These are phyloP conservation scores for Aspergillus sp. DNA, from an alignment of 2,329 filamentous ascomycete genomes.

Conservation along the genomic window DNA sequence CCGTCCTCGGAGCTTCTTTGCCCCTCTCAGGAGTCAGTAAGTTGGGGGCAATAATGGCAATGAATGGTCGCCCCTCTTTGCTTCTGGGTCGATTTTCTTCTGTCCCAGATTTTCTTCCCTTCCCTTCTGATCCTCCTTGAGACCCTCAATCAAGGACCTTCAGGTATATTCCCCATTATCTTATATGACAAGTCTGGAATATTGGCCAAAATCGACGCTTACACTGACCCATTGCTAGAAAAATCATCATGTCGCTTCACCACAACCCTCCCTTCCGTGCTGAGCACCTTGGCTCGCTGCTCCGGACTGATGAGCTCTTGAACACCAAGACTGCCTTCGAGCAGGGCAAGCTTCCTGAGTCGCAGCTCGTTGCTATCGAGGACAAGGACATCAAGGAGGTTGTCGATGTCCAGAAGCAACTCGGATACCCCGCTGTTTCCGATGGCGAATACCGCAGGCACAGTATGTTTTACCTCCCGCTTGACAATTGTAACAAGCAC, in stretches of 20 bases:
- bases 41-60: not conserved
- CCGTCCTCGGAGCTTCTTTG: not conserved
- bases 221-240: not conserved
- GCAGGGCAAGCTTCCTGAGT: slow-evolving; percentile 47
- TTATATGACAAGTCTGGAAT: not conserved
- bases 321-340: slow-evolving; percentile 52
- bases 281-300: slow-evolving; percentile 65
- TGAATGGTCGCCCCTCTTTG: not conserved
- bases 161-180: not conserved
- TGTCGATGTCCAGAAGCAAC: slow-evolving; percentile 57
- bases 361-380: slow-evolving; percentile 57
- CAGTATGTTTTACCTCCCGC: slow-evolving; percentile 17
- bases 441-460: slow-evolving; percentile 60
- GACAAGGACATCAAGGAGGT: slow-evolving; percentile 59
- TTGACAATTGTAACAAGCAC: no score
- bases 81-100: no score
- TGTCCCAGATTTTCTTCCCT: no score
- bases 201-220: not conserved
- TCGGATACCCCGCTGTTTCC: slow-evolving; percentile 57
- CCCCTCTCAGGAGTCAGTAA: not conserved
- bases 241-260: slow-evolving; percentile 26
- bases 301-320: slow-evolving; percentile 58
- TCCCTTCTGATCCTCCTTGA: not conserved
- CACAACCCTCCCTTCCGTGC: slow-evolving; percentile 59
- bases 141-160: not conserved